These are phyloP conservation scores for Rusavskia elegans DNA, from an alignment of 495 filamentous ascomycete genomes.

Conservation along the genomic window DNA sequence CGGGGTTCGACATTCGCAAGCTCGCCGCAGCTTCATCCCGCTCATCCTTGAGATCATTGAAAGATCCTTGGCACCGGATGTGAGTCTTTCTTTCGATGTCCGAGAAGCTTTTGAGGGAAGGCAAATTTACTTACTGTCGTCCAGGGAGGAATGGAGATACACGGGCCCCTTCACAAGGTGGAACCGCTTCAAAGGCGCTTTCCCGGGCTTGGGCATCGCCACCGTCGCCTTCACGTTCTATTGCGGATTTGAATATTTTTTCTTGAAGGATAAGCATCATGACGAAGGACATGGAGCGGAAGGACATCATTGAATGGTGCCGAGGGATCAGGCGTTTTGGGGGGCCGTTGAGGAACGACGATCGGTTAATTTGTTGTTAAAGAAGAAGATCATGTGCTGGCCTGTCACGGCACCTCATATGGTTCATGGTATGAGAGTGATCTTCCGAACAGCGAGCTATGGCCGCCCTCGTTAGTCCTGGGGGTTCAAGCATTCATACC, in stretches of 20 bases:
- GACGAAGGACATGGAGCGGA: constrained; percentile 25
- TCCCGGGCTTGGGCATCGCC: constrained; percentile 85
- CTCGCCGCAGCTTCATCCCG: constrained; percentile 47
- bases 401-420: no score
- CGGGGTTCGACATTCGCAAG: constrained; percentile 66
- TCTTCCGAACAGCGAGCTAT: no score
- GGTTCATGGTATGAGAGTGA: no score
- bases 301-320: constrained; percentile 7
- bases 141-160: constrained; percentile 89
- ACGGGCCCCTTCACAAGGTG: constrained; percentile 71
- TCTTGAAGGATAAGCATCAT: constrained; percentile 62
- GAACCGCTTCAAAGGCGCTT: constrained; percentile 70
- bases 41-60: constrained; percentile 46
- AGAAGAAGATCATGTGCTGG: no score
- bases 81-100: constrained; percentile 19
- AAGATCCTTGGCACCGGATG: constrained; percentile 81
- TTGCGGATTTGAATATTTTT: constrained; percentile 74
- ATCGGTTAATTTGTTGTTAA: no score
- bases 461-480: no score
- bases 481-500: no score
- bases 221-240: constrained; percentile 82
- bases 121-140: neutral
- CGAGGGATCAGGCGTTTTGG: no score
- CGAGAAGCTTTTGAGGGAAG: no score
- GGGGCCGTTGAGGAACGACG: no score